Conservation (phyloP, 345 rosid genomes). For the Lumnitzera racemosa region DNA sequence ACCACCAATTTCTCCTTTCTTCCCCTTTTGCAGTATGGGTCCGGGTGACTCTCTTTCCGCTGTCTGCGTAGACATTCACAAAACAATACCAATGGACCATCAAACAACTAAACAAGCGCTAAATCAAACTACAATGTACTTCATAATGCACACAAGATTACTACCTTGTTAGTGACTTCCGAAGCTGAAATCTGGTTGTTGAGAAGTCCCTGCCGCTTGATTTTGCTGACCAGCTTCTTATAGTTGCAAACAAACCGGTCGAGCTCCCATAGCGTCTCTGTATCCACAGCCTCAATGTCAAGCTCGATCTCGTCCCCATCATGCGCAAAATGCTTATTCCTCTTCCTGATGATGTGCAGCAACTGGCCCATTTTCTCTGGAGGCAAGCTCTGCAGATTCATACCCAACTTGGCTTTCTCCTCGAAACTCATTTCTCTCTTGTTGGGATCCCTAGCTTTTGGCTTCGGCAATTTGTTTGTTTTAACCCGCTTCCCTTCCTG, state of each 20-base stretch:
- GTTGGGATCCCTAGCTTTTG: slow-evolving; percentile 29
- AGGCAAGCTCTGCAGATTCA: slow-evolving; percentile 27
- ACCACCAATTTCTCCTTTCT: slow-evolving; percentile 14
- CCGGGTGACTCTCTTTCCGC: slow-evolving; percentile 15
- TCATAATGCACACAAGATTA: background rate
- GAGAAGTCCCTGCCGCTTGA: slow-evolving; percentile 23
- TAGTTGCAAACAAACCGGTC: slow-evolving; percentile 26
- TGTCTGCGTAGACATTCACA: slow-evolving; percentile 4
- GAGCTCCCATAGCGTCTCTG: slow-evolving; percentile 40
- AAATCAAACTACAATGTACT: background rate
- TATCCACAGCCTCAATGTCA: slow-evolving; percentile 29
- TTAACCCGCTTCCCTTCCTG: slow-evolving; percentile 7
- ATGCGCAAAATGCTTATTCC: slow-evolving; percentile 18
- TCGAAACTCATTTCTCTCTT: slow-evolving; percentile 36
- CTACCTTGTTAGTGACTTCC: slow-evolving; percentile 16
- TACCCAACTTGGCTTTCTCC: slow-evolving; percentile 32
- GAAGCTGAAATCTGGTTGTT: slow-evolving; percentile 17
- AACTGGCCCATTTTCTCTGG: slow-evolving; percentile 32
- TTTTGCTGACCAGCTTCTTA: slow-evolving; percentile 26
- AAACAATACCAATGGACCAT: background rate
- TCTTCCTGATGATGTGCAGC: slow-evolving; percentile 25
- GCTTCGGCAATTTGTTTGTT: slow-evolving; percentile 24
- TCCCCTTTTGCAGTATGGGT: slow-evolving; percentile 5
- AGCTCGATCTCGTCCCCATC: slow-evolving; percentile 38
- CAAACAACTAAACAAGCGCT: background rate